These are phyloP conservation scores for Quercus tomentella DNA, from an alignment of 331 rosid species.

Conservation along the genomic window DNA sequence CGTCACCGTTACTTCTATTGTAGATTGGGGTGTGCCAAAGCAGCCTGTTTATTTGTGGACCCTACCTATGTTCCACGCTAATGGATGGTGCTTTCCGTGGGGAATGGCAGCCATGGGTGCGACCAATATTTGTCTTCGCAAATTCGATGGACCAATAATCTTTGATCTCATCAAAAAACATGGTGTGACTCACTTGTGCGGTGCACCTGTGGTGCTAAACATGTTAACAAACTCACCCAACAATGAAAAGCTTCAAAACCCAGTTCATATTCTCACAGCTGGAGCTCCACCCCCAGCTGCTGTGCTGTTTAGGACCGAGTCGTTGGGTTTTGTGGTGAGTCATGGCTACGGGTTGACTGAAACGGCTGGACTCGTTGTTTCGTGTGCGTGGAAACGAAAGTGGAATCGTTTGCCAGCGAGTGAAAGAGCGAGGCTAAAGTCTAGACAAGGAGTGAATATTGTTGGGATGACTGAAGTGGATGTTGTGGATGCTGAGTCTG, in stretches of 20 bases:
- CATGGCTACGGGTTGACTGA: conserved; percentile 73
- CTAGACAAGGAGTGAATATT: conserved; percentile 62
- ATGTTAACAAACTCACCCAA: conserved; percentile 25
- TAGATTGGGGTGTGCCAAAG: conserved; percentile 44
- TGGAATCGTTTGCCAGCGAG: conserved; percentile 44
- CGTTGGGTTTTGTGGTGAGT: conserved; percentile 41
- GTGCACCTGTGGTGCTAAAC: conserved; percentile 68
- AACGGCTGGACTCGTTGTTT: conserved; percentile 30
- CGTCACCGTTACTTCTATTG: conserved; percentile 26
- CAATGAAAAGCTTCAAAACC: conserved; percentile 5
- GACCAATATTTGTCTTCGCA: conserved; percentile 47
- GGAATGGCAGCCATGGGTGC: conserved; percentile 57
- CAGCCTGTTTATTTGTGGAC: conserved; percentile 52
- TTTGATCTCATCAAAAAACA: conserved; percentile 26
- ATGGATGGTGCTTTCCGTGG: conserved; percentile 65
- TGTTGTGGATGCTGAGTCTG: conserved; percentile 34
- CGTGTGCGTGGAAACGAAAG: conserved; percentile 55
- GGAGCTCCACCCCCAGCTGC: conserved; percentile 58
- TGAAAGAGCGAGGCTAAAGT: conserved; percentile 49
- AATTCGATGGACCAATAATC: conserved; percentile 27
- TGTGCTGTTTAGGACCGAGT: conserved; percentile 32
- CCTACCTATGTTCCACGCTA: conserved; percentile 55
- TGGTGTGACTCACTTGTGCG: conserved; percentile 59
- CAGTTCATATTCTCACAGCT: conserved; percentile 44
- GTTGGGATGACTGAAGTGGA: conserved; percentile 31